Percentiles rank a stretch among this genome's conserved stretches.
phyloP scores from a whole-genome alignment of 306 rosid genomes.

The Quercus engelmannii region DNA sequence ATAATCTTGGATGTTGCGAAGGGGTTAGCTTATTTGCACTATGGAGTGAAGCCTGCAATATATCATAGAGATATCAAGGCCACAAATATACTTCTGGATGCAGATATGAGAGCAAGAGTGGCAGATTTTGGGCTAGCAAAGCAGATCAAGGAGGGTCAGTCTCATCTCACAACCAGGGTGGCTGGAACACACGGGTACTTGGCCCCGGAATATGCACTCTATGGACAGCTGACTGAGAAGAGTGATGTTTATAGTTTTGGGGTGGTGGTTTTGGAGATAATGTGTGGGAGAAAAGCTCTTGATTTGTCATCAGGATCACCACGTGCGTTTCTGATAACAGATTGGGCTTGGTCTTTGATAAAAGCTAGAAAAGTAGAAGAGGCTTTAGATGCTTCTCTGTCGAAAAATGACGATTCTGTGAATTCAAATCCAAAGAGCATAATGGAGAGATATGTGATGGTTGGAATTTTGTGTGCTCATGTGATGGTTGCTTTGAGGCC shows the following conservation, averaged over 20 bases:
- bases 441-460: conserved; percentile 84
- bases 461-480: conserved; percentile 90
- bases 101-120: conserved; percentile 84
- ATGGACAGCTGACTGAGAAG: conserved; percentile 95
- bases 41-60: conserved; percentile 91
- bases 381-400: conserved; percentile 58
- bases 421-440: conserved; percentile 77
- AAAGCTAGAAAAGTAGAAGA: conserved; percentile 63
- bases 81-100: conserved; percentile 84
- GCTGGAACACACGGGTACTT: conserved; percentile 98
- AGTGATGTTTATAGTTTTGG: conserved; percentile 99
- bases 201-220: conserved; percentile 92
- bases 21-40: conserved; percentile 85
- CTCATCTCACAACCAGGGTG: conserved; percentile 96
- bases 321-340: conserved; percentile 71
- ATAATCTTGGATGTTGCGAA: conserved; percentile 90
- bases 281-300: conserved; percentile 96
- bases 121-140: conserved; percentile 96
- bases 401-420: conserved; percentile 41
- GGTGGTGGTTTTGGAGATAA: conserved; percentile 88
- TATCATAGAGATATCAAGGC: conserved; percentile 94
- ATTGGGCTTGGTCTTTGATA: conserved; percentile 95
- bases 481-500: conserved; percentile 96
- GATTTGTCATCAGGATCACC: conserved; percentile 71
- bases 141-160: conserved; percentile 89